Evolutionary conservation across 352 stramenopile species (phyloP), one percentile per base, ranked within the genome.

Genomic region (Phytophthora multivora): DNA sequence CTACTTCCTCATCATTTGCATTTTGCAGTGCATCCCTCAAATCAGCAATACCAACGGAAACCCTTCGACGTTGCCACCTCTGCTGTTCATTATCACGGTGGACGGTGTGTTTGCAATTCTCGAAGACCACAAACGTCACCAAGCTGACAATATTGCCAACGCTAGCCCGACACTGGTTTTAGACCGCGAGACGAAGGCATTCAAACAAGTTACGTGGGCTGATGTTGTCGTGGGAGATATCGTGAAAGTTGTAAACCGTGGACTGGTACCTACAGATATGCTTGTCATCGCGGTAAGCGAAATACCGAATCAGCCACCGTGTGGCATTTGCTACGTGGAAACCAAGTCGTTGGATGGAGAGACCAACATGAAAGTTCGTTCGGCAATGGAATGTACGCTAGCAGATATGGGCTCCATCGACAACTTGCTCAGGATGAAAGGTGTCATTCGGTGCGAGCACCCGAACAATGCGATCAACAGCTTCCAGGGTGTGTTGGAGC

Each of bases 1-100:
- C 40, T 98, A 98, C 74, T 98, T 98, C 64, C 75, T 98, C 16
- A 38, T 95, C 48, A 91, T 98, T 59, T 95, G 86, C 25, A 90
- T 89, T 25, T 68, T 95, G 48, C 88, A 97, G 46, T 90, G 79
- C 36, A 93, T 97, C 60, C 87, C 87, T 19, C 54, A 80, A 28
- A 97, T 98, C 73, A 97, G 86, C 53, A 98, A 97, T 73, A 97
- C 93, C 8, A 79, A 79, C 31, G 84, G 86, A 10, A 79, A 92
- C 30, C 90, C 92, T 7, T 92, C 91, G 2, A 97, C 91, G 21
- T 64, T 97, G n/a, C 78, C 86, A 1, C 88, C 93, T 18, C 76
- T 98, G 18, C 54, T 90, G 19, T 96, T 97, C 38, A 97, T 98
- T 52, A 88, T 98, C 50, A 79, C 83, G 18, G 83, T 98, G 11